phyloP scores from a whole-genome alignment of 176 grass and related monocot species.

The Triticum urartu region DNA sequence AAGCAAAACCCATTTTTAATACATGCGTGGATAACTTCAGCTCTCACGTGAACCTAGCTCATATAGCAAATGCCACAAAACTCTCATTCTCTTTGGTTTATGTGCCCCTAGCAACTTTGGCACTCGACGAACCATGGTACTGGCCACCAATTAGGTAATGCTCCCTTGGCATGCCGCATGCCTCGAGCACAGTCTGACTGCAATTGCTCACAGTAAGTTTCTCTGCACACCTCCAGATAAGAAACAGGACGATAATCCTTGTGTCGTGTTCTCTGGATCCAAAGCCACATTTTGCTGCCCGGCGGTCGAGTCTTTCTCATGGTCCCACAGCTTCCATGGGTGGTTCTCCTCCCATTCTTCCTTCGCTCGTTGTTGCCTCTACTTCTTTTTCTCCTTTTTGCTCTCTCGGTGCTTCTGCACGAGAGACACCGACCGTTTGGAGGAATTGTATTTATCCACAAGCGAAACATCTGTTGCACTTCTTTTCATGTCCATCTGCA shows the following conservation, averaged over 20 bases:
- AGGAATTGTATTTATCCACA: conserved; percentile 82
- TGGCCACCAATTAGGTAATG: too few species aligned
- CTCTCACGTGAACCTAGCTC: too few species aligned
- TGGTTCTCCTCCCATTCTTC: conserved; percentile 82
- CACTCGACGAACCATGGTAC: too few species aligned
- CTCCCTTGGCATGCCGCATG: too few species aligned
- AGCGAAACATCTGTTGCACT: conserved; percentile 54
- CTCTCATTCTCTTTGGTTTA: too few species aligned
- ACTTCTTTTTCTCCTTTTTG: conserved; percentile 72
- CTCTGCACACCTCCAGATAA: background rate
- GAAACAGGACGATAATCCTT: conserved; percentile 78
- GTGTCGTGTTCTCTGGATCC: conserved; percentile 58
- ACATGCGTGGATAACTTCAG: too few species aligned
- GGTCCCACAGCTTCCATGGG: conserved; percentile 96
- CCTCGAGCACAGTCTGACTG: too few species aligned
- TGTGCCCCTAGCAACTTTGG: too few species aligned
- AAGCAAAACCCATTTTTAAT: too few species aligned
- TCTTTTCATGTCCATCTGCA: conserved; percentile 56
- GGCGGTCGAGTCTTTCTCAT: conserved; percentile 80
- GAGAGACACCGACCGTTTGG: conserved; percentile 64
- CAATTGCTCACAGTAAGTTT: too few species aligned
- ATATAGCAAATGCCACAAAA: too few species aligned
- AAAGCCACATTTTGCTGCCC: conserved; percentile 66
- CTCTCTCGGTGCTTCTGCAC: conserved; percentile 74
- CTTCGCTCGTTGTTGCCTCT: conserved; percentile 47